Evolutionary conservation across 2,329 filamentous ascomycete species (phyloP).

Genomic region (Acarospora socialis): DNA sequence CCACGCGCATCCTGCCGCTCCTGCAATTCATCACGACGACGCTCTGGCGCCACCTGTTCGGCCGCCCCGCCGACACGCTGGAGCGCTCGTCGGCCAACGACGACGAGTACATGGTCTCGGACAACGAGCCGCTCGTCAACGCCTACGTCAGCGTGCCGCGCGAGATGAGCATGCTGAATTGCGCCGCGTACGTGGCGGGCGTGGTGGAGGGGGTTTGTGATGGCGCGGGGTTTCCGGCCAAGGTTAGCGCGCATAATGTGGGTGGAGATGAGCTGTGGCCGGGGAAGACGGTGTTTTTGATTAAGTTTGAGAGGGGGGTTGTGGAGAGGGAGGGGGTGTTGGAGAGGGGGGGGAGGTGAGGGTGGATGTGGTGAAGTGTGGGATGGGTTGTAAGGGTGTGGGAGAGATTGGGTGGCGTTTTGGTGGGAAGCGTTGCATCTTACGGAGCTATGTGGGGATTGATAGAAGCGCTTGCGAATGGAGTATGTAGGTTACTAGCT

Average conservation of each 20-base stretch:
- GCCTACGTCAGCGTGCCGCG: slow-evolving; percentile 83
- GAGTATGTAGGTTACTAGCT: slow-evolving; percentile 7
- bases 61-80: slow-evolving; percentile 76
- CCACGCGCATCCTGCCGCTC: slow-evolving; percentile 76
- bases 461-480: slow-evolving; percentile 7
- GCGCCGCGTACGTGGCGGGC: slow-evolving; percentile 86
- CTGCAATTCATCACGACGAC: slow-evolving; percentile 91
- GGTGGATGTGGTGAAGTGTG: neutral
- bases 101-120: slow-evolving; percentile 97
- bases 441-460: neutral
- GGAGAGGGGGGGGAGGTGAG: slow-evolving; percentile 37
- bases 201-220: slow-evolving; percentile 94
- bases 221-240: slow-evolving; percentile 74
- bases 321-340: slow-evolving; percentile 80
- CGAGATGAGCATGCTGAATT: slow-evolving; percentile 94
- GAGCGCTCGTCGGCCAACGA: slow-evolving; percentile 78
- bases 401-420: neutral
- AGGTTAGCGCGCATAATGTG: slow-evolving; percentile 78
- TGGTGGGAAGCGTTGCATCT: neutral
- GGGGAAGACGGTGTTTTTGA: slow-evolving; percentile 84
- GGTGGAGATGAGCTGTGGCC: slow-evolving; percentile 72
- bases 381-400: neutral
- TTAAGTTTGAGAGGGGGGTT: slow-evolving; percentile 84
- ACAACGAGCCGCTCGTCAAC: slow-evolving; percentile 95
- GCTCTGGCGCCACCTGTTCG: slow-evolving; percentile 85